Percentiles rank a stretch among this genome's conserved stretches.
These are phyloP conservation scores for Cicer arietinum DNA, from an alignment of 306 rosid species.

Conservation along the genomic window DNA sequence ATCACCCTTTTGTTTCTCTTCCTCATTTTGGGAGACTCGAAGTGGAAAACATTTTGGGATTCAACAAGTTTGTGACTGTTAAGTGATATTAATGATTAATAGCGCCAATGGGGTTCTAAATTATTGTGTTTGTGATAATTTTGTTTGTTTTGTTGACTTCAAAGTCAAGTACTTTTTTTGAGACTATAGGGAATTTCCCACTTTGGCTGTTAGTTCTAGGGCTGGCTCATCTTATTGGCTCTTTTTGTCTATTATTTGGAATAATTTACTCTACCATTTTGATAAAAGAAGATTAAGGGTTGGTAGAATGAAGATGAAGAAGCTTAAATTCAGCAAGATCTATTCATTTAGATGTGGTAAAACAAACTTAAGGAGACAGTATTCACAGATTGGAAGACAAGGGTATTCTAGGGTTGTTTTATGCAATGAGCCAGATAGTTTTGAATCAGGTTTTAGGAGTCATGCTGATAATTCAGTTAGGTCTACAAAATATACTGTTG, in stretches of 20 bases:
- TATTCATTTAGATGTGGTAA: slow-evolving; percentile 75
- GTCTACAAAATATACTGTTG: slow-evolving; percentile 78
- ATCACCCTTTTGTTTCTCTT: slow-evolving; percentile 31
- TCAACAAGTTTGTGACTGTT: neutral
- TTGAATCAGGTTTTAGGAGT: slow-evolving; percentile 57
- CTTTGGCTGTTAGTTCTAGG: slow-evolving; percentile 34
- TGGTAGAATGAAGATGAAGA: slow-evolving; percentile 54
- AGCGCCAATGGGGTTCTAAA: slow-evolving; percentile 31
- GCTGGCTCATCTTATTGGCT: slow-evolving; percentile 24
- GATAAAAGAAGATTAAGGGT: slow-evolving; percentile 52
- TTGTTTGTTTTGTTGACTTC: slow-evolving; percentile 31
- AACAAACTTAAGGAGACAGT: slow-evolving; percentile 61
- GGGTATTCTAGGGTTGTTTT: slow-evolving; percentile 88
- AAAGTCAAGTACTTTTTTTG: neutral
- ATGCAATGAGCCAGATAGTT: slow-evolving; percentile 70
- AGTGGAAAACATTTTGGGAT: slow-evolving; percentile 35
- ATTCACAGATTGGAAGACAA: slow-evolving; percentile 78
- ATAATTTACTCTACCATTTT: neutral
- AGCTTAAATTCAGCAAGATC: slow-evolving; percentile 83
- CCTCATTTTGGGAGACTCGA: neutral
- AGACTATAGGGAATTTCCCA: slow-evolving; percentile 14
- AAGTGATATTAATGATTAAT: slow-evolving; percentile 31
- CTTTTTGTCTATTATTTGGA: slow-evolving; percentile 25
- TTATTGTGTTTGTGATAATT: slow-evolving; percentile 40
- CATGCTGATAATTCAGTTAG: slow-evolving; percentile 75